Percentiles rank a stretch among this genome's conserved stretches.
Evolutionary conservation across 2,329 filamentous ascomycete species (phyloP).

Genomic region (Penicillium nordicum): DNA sequence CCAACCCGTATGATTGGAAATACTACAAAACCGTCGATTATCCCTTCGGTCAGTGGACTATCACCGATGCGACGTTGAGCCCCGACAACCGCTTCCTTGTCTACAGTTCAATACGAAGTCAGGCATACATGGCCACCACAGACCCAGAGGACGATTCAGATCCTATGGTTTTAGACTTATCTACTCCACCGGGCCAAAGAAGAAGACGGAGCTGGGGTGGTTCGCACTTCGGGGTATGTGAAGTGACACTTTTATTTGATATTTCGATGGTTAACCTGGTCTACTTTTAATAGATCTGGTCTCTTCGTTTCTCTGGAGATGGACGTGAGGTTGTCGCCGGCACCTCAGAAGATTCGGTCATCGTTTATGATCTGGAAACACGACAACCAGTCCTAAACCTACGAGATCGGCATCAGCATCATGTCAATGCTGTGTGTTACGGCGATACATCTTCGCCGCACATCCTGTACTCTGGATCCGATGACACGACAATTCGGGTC

Average conservation of each 20-base stretch:
- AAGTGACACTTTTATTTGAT: not conserved
- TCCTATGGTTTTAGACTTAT: conserved; percentile 74
- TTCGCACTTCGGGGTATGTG: conserved; percentile 45
- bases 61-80: conserved; percentile 87
- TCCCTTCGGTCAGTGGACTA: conserved; percentile 87
- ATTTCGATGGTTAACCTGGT: conserved; percentile 17
- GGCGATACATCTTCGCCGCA: conserved; percentile 85
- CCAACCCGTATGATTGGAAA: conserved; percentile 90
- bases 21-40: conserved; percentile 90
- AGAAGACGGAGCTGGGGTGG: conserved; percentile 33
- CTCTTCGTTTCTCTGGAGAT: conserved; percentile 86
- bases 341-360: conserved; percentile 72
- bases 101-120: conserved; percentile 81
- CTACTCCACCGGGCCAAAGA: conserved; percentile 47
- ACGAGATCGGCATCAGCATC: conserved; percentile 70
- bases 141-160: conserved; percentile 78
- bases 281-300: conserved; percentile 64
- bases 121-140: conserved; percentile 82
- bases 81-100: conserved; percentile 90
- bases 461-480: conserved; percentile 91
- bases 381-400: conserved; percentile 71
- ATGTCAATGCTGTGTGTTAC: conserved; percentile 96
- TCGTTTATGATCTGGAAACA: conserved; percentile 89
- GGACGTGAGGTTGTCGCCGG: conserved; percentile 88
- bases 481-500: conserved; percentile 90